Percentiles rank a stretch among this genome's conserved stretches.
Evolutionary conservation across 495 filamentous ascomycete genomes (phyloP).

Genomic region (Penicillium taxi): DNA sequence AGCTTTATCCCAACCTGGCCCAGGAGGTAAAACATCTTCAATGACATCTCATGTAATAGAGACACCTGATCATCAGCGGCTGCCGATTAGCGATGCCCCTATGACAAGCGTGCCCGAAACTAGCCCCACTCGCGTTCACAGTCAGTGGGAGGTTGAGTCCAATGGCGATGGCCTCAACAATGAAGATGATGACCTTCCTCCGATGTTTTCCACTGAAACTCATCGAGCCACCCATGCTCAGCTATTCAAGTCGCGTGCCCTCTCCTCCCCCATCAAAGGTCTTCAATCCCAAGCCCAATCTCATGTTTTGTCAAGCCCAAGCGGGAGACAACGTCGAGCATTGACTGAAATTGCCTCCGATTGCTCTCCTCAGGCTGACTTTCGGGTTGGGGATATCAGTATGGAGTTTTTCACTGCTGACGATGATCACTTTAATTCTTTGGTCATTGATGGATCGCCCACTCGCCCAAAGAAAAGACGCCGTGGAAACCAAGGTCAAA

Average conservation of each 20-base stretch:
- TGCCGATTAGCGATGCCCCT: conserved; percentile 21
- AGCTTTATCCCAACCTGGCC: conserved; percentile 3
- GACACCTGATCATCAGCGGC: conserved; percentile 30
- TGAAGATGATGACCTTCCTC: conserved; percentile 40
- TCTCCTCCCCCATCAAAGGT: conserved; percentile 28
- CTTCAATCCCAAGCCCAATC: conserved; percentile 18
- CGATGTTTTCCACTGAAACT: conserved; percentile 17
- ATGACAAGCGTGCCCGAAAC: conserved; percentile 36
- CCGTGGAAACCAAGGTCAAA: conserved; percentile 27
- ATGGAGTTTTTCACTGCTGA: conserved; percentile 37
- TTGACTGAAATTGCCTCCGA: conserved; percentile 43
- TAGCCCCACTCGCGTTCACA: conserved; percentile 26
- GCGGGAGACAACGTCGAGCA: conserved; percentile 34
- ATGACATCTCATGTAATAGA: conserved; percentile 37
- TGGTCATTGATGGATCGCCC: conserved; percentile 29
- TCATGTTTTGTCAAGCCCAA: conserved; percentile 33
- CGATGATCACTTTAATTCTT: conserved; percentile 34
- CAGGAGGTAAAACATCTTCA: conserved; percentile 29
- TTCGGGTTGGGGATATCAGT: conserved; percentile 30
- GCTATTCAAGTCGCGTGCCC: conserved; percentile 15
- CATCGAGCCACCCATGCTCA: conserved; percentile 18
- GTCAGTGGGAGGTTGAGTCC: conserved; percentile 20
- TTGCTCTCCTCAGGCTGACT: conserved; percentile 30
- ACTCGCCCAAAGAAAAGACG: conserved; percentile 33
- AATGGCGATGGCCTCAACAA: conserved; percentile 25